Percentiles rank a stretch among this genome's conserved stretches.
Evolutionary conservation across 2,329 filamentous ascomycete genomes (phyloP).

Genomic region (Penicillium rolfsii): DNA sequence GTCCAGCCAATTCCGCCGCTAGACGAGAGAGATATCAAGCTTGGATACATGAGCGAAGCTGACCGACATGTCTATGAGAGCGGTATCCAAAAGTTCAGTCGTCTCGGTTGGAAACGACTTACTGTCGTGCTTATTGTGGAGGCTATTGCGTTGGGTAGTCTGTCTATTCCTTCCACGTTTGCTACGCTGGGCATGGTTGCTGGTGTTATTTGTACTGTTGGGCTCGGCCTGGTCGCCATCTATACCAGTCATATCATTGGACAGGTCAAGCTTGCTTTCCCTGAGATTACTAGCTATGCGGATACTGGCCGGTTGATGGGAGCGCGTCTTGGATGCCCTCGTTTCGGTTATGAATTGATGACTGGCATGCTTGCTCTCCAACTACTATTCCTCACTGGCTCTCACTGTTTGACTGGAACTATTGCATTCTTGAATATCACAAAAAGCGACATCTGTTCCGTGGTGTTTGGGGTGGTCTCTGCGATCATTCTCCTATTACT

Average conservation of each 20-base stretch:
- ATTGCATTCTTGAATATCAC: constrained; percentile 1
- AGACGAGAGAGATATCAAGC: neutral
- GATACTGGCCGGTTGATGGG: neutral
- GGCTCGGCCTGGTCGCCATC: neutral
- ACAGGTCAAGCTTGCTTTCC: neutral
- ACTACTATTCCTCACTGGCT: neutral
- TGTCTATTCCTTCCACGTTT: neutral
- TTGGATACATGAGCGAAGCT: constrained; percentile 1
- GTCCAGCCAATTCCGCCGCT: neutral
- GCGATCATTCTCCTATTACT: neutral
- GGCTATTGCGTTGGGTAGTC: neutral
- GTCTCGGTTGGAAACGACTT: neutral
- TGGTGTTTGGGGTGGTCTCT: neutral
- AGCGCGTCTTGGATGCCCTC: neutral
- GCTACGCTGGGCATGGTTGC: constrained; percentile 1
- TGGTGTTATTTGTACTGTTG: neutral
- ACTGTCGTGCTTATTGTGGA: neutral
- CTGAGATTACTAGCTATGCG: neutral
- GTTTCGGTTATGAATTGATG: constrained; percentile 3
- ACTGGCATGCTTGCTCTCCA: neutral
- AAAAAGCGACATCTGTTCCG: neutral
- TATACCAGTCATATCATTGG: constrained; percentile 2
- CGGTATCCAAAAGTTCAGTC: constrained; percentile 2
- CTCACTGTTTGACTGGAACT: neutral
- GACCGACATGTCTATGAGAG: neutral